Evolutionary conservation across 495 filamentous ascomycete species (phyloP).

Genomic region (Symbiotaphrina buchneri): DNA sequence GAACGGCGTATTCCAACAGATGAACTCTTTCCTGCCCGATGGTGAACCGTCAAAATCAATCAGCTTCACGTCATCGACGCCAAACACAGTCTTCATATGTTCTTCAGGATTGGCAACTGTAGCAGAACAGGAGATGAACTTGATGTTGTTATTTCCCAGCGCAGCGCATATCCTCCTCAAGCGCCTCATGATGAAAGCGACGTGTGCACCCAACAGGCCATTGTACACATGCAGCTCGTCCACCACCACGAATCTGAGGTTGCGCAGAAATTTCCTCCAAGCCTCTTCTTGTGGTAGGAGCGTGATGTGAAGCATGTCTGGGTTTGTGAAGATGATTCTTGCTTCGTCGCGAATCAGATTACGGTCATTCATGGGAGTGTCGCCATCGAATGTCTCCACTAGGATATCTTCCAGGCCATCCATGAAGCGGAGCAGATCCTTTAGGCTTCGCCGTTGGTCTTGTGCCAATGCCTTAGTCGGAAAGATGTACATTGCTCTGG

Average conservation of each 20-base stretch:
- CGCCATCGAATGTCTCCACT: conserved; percentile 90
- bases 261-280: conserved; percentile 76
- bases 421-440: conserved; percentile 66
- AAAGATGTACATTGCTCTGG: conserved; percentile 92
- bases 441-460: conserved; percentile 76
- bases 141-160: conserved; percentile 69
- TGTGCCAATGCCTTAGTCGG: conserved; percentile 95
- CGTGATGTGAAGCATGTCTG: conserved; percentile 92
- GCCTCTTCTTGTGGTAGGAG: conserved; percentile 79
- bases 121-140: conserved; percentile 92
- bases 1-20: conserved; percentile 96
- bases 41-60: conserved; percentile 88
- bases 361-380: conserved; percentile 64
- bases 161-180: conserved; percentile 77
- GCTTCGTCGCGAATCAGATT: conserved; percentile 71
- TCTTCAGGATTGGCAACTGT: conserved; percentile 86
- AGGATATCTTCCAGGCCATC: conserved; percentile 46
- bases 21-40: conserved; percentile 79
- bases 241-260: conserved; percentile 75
- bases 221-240: conserved; percentile 84
- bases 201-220: conserved; percentile 80
- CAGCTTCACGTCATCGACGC: conserved; percentile 54
- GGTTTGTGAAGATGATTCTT: conserved; percentile 91
- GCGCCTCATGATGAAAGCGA: conserved; percentile 85
- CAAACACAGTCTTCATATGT: conserved; percentile 88